phyloP scores from a whole-genome alignment of 176 grass and related monocot genomes.

The Oryza australiensis region DNA sequence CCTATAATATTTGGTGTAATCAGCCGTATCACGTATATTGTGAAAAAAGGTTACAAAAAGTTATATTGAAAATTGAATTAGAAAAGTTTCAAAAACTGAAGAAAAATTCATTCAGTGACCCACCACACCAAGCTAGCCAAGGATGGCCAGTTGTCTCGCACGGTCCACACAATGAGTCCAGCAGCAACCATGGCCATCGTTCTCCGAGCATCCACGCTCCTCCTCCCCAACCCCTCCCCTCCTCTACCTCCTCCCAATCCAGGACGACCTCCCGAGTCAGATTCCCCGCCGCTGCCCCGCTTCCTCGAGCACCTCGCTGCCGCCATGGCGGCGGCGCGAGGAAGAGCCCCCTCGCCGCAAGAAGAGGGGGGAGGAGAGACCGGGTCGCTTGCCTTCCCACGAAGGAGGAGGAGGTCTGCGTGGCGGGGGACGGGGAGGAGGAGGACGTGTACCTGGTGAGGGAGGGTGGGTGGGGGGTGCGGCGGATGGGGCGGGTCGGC shows the following conservation, averaged over 20 bases:
- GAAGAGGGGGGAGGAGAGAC: neutral
- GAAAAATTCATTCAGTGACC: no score
- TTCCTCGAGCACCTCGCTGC: neutral
- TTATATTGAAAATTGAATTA: no score
- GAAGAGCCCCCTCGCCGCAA: neutral
- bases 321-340: slow-evolving; percentile 2
- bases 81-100: no score
- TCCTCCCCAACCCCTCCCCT: neutral
- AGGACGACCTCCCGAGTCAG: neutral
- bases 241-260: neutral
- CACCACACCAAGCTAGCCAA: no score
- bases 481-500: slow-evolving; percentile 58
- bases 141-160: neutral
- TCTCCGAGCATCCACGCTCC: slow-evolving; percentile 22
- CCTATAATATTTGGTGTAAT: no score
- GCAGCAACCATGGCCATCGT: slow-evolving; percentile 32
- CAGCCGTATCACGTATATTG: no score
- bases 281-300: neutral
- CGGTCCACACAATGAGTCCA: neutral
- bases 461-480: slow-evolving; percentile 70
- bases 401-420: slow-evolving; percentile 31
- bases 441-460: slow-evolving; percentile 48
- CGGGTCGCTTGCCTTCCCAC: slow-evolving; percentile 33
- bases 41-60: no score
- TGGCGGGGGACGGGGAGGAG: slow-evolving; percentile 3